Evolutionary conservation across 2,329 filamentous ascomycete genomes (phyloP).

Genomic region (Stagonosporopsis tanaceti): DNA sequence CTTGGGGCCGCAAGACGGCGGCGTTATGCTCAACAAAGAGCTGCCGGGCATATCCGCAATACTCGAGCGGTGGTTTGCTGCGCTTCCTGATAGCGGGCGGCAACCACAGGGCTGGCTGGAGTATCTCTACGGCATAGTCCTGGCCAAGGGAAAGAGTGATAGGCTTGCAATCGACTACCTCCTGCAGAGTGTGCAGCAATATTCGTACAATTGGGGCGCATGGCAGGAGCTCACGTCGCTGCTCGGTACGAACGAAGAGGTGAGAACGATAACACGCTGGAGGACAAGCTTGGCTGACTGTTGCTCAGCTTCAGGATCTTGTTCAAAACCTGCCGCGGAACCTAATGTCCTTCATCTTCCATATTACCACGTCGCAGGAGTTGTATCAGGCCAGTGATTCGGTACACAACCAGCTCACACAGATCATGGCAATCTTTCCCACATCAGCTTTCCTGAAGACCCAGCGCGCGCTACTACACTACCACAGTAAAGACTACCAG

Average conservation of each 20-base stretch:
- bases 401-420: slow-evolving; percentile 76
- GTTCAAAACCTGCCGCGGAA: slow-evolving; percentile 78
- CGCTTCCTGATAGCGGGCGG: slow-evolving; percentile 64
- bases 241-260: slow-evolving; percentile 80
- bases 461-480: slow-evolving; percentile 84
- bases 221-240: slow-evolving; percentile 92
- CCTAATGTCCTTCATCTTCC: slow-evolving; percentile 93
- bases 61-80: slow-evolving; percentile 81
- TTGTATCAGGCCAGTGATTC: slow-evolving; percentile 84
- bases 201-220: slow-evolving; percentile 95
- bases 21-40: slow-evolving; percentile 85
- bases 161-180: slow-evolving; percentile 84
- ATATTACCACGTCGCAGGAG: slow-evolving; percentile 88
- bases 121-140: slow-evolving; percentile 87
- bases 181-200: slow-evolving; percentile 85
- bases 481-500: slow-evolving; percentile 84
- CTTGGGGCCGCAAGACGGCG: slow-evolving; percentile 88
- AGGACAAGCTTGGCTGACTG: not conserved
- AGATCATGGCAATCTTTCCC: slow-evolving; percentile 85
- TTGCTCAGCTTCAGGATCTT: slow-evolving; percentile 7
- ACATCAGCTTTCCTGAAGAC: slow-evolving; percentile 88
- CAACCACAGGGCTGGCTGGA: slow-evolving; percentile 92
- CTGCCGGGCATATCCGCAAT: slow-evolving; percentile 76
- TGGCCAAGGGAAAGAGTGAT: slow-evolving; percentile 91
- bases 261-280: slow-evolving; percentile 49